These are phyloP conservation scores for Zygotorulaspora florentina DNA, from an alignment of 805 yeast genomes.

Conservation along the genomic window DNA sequence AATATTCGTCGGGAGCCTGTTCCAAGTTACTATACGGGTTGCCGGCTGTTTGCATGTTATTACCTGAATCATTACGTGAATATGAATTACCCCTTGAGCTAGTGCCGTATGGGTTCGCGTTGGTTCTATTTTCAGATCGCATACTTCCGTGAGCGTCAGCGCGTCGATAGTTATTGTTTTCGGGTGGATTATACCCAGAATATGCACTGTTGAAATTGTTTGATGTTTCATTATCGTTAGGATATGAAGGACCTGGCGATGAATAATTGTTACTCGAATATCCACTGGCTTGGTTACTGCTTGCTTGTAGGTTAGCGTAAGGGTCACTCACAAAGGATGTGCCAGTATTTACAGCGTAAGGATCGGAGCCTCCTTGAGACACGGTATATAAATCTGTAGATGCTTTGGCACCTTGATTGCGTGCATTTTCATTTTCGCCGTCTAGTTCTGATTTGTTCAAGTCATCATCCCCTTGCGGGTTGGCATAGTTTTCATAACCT, in stretches of 20 bases:
- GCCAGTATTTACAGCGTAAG: conserved; percentile 8
- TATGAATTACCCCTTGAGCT: background rate
- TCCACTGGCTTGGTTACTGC: background rate
- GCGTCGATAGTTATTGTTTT: background rate
- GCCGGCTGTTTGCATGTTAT: background rate
- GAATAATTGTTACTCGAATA: conserved; percentile 1
- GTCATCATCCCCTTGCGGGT: conserved; percentile 22
- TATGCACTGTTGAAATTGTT: conserved; percentile 10
- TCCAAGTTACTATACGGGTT: conserved; percentile 12
- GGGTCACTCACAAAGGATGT: conserved; percentile 8
- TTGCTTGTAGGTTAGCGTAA: conserved; percentile 7
- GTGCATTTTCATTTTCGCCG: conserved; percentile 1
- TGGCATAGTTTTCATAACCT: conserved; percentile 36
- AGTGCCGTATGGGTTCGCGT: background rate
- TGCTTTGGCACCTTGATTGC: conserved; percentile 2
- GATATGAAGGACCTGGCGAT: conserved; percentile 2
- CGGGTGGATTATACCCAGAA: conserved; percentile 6
- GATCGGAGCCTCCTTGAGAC: conserved; percentile 10
- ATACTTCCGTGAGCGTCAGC: background rate
- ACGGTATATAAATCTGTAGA: conserved; percentile 10
- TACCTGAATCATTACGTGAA: background rate
- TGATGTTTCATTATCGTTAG: conserved; percentile 5
- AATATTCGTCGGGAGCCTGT: conserved; percentile 2
- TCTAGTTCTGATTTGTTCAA: conserved; percentile 18
- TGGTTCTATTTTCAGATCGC: background rate